Evolutionary conservation across 495 filamentous ascomycete genomes (phyloP).

Genomic region (Neurospora sp.): DNA sequence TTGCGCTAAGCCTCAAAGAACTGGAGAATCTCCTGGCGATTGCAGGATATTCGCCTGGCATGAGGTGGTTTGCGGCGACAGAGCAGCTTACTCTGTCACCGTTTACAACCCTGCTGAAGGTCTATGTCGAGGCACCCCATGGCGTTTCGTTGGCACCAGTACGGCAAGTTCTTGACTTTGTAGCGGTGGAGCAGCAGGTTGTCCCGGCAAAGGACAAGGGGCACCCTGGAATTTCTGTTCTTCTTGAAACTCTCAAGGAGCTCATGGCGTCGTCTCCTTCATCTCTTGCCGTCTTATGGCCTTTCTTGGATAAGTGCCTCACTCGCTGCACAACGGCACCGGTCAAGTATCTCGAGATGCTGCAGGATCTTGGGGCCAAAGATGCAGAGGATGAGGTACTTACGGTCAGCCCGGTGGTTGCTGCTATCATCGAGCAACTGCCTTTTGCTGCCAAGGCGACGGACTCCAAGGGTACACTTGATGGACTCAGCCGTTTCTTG

Average conservation of each 20-base stretch:
- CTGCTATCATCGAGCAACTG: constrained; percentile 67
- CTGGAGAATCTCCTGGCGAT: constrained; percentile 68
- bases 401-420: constrained; percentile 40
- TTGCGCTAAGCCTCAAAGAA: constrained; percentile 49
- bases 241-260: constrained; percentile 40
- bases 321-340: constrained; percentile 58
- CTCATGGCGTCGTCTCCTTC: constrained; percentile 7
- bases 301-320: constrained; percentile 74
- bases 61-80: constrained; percentile 65
- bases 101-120: constrained; percentile 52
- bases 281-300: constrained; percentile 26
- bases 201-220: constrained; percentile 23
- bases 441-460: constrained; percentile 51
- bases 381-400: background rate
- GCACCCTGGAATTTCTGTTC: constrained; percentile 40
- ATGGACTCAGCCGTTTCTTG: constrained; percentile 45
- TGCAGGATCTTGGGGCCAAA: constrained; percentile 19
- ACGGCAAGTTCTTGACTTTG: constrained; percentile 33
- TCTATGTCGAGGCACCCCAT: constrained; percentile 35
- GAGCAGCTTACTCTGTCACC: constrained; percentile 45
- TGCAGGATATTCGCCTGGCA: constrained; percentile 62
- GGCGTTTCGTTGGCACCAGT: constrained; percentile 34
- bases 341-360: constrained; percentile 60
- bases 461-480: constrained; percentile 25
- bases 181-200: constrained; percentile 42